phyloP scores from a whole-genome alignment of 176 grass and related monocot species.

The Dendrocalamus sinicus region DNA sequence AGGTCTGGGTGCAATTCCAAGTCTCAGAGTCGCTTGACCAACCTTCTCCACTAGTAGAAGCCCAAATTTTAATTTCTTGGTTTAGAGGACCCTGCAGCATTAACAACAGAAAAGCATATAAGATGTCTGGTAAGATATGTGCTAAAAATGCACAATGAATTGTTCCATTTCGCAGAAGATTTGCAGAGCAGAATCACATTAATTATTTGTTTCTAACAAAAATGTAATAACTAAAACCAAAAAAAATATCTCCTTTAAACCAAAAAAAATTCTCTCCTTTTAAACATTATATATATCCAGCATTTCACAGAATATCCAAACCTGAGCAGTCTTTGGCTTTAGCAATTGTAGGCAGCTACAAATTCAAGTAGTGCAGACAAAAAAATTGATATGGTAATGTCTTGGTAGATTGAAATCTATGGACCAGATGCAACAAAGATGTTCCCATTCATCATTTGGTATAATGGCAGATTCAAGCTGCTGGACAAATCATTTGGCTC shows the following conservation, averaged over 20 bases:
- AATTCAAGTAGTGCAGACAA: neutral
- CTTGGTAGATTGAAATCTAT: neutral
- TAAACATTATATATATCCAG: neutral
- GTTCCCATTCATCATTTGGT: neutral
- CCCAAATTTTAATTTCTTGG: conserved; percentile 95
- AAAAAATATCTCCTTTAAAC: neutral
- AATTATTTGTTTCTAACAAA: conserved; percentile 10
- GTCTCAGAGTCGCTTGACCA: conserved; percentile 77
- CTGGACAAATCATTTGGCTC: conserved; percentile 9
- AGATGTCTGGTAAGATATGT: neutral
- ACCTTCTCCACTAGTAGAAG: conserved; percentile 81
- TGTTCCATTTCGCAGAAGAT: conserved; percentile 11
- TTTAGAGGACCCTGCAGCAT: conserved; percentile 81
- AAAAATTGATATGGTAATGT: neutral
- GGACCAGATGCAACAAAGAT: neutral
- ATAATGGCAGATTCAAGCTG: conserved; percentile 9
- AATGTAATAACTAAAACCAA: conserved; percentile 3
- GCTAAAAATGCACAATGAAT: conserved; percentile 2
- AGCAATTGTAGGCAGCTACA: conserved; percentile 13
- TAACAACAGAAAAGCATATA: conserved; percentile 40
- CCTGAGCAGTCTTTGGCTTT: neutral
- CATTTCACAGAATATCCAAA: conserved; percentile 29
- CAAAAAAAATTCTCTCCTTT: neutral
- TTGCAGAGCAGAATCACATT: conserved; percentile 2
- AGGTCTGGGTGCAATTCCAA: conserved; percentile 91